Evolutionary conservation across 768 basidiomycete genomes (phyloP), one percentile per base, ranked within the genome.

Genomic region (Coprinopsis cinerea): DNA sequence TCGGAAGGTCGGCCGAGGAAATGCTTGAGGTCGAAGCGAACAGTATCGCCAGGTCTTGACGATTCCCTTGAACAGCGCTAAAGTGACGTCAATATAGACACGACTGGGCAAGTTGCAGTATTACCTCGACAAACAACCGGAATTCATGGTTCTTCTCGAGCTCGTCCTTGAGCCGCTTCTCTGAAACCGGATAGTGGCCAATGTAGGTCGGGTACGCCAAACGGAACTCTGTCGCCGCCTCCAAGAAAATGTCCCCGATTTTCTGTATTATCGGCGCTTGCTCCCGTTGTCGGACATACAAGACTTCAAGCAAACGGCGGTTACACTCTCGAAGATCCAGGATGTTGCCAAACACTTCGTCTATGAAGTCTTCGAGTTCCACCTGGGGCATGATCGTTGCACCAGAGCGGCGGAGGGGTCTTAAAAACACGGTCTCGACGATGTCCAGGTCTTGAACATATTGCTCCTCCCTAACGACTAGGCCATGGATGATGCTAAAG

Each of bases 171-270:
- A 97, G 70, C 48, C 83, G 70, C 64, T 86, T 88, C 64, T 94
- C 92, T 0, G 92, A 94, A 5, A 84, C 66, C 0, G 93, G 92
- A 36, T 92, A 76, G 60, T 88, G 83, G 2, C 88, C 90, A n/a
- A 90, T 76, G 55, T 94, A 96, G 4, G 73, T 75, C 0, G 92
- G 88, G 63, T 98, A 98, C 1, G 85, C 82, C 5, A 79, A 72
- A 41, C 88, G 78, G 67, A 96, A 96, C 56, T 93, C 88, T 3
- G 88, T 82, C 0, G 93, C 93, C 0, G 88, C 85, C 14, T 83
- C 81, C 30, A 96, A 67, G 60, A 96, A 88, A 34, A 96, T 79
- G 61, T 96, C 92, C 0, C 95, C 94, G 15, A 97, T 87, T 48
- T 77, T 77, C 53, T 83, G 79, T 27, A 97, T 87, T 37, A 96